These are phyloP conservation scores for Tetraselmis chui DNA, from an alignment of 139 green algal species.

Conservation along the genomic window DNA sequence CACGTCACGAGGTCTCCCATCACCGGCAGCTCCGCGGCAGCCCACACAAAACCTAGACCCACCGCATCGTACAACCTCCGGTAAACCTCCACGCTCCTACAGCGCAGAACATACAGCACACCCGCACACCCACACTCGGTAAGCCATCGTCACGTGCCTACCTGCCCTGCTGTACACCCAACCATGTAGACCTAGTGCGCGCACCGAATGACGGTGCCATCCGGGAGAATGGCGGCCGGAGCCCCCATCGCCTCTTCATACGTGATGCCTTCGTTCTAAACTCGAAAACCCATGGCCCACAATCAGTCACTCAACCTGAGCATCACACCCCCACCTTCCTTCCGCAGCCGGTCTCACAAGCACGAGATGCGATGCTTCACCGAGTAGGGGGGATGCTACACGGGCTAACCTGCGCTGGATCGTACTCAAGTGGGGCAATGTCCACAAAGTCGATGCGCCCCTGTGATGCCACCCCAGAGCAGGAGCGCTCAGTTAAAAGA, in stretches of 20 bases:
- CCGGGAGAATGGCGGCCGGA: background rate
- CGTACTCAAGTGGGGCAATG: background rate
- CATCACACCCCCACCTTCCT: too few relatives aligned
- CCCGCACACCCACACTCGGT: too few relatives aligned
- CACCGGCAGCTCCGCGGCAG: background rate
- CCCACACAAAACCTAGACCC: background rate
- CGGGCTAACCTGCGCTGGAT: background rate
- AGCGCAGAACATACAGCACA: too few relatives aligned
- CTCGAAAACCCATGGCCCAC: background rate
- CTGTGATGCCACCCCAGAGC: too few relatives aligned
- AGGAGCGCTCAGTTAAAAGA: too few relatives aligned
- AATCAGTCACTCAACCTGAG: too few relatives aligned
- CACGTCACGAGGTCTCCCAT: background rate
- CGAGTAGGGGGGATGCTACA: background rate
- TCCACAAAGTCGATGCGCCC: background rate
- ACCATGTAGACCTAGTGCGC: too few relatives aligned
- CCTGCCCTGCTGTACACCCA: too few relatives aligned
- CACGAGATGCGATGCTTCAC: too few relatives aligned
- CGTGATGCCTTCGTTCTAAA: background rate
- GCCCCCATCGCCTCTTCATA: background rate
- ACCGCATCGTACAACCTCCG: background rate
- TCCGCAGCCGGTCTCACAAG: too few relatives aligned
- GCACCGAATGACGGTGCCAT: background rate
- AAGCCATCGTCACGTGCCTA: too few relatives aligned
- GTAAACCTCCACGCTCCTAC: background rate